These are phyloP conservation scores for Ricinus communis DNA, from an alignment of 345 rosid species.

Conservation along the genomic window DNA sequence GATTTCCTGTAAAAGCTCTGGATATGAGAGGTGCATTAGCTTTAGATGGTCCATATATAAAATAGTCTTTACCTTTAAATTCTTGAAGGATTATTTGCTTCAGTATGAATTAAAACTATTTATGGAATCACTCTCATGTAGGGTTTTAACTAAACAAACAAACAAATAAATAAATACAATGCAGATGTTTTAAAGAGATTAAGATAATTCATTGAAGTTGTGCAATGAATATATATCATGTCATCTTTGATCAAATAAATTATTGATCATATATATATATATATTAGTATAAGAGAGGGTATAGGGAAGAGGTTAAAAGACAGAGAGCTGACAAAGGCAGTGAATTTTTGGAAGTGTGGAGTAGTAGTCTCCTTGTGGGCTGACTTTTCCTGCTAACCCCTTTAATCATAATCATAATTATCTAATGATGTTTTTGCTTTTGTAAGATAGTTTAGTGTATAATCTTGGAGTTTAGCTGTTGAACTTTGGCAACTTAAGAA, in stretches of 20 bases:
- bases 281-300: too few species aligned
- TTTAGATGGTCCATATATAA: neutral
- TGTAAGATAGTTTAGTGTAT: constrained; percentile 45
- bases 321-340: constrained; percentile 86
- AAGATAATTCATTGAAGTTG: neutral
- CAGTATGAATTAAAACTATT: too few species aligned
- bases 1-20: too few species aligned
- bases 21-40: neutral
- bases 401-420: constrained; percentile 63
- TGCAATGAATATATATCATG: neutral
- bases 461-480: constrained; percentile 75
- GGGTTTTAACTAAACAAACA: too few species aligned
- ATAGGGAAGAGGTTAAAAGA: constrained; percentile 36
- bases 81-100: constrained; percentile 8
- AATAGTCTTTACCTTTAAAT: too few species aligned
- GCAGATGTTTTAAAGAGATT: too few species aligned
- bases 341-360: constrained; percentile 80
- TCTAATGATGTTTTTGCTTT: constrained; percentile 73
- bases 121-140: too few species aligned
- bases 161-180: too few species aligned
- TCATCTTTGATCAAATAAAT: too few species aligned
- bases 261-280: neutral
- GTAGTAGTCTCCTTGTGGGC: constrained; percentile 84
- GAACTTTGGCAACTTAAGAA: constrained; percentile 81
- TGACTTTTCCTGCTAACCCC: constrained; percentile 65